Evolutionary conservation across 306 rosid species (phyloP), one percentile per base, ranked within the genome.

Genomic region (Rosa multiflora): DNA sequence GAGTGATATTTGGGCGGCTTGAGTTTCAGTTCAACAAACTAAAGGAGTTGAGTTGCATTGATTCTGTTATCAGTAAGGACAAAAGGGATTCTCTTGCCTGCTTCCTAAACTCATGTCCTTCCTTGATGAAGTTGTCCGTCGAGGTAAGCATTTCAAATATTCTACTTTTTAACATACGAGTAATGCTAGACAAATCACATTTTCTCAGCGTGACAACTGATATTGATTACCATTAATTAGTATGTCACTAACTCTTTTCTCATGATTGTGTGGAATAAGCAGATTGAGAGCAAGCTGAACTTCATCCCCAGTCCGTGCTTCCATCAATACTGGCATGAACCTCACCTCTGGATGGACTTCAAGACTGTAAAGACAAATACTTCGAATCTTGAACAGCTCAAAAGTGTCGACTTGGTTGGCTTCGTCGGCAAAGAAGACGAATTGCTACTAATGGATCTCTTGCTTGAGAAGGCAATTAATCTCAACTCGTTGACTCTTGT

Each of bases 321-420:
- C 53, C 82, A 82, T 47, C 78, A 66, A 40, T 55, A 44, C 48
- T 82, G 78, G 78, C 85, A 82, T 29, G 85, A 82, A 52, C 81
- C 74, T 82, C 85, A 82, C 47, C 55, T 82, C 35, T 82, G 82
- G 85, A 66, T 77, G 85, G 85, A 82, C 43, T 77, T 49, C 17
- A 13, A 39, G 14, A 39, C 12, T 21, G 15, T 82, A 11, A 77
- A 47, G 44, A 72, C 62, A 26, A 72, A 72, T 46, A 77, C 85
- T 42, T 72, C 46, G 37, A 9, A 82, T 17, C 74, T 82, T 9
- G 48, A 53, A 6, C 69, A 82, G 64, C 85, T 82, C 4, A 55
- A 35, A 21, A 43, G 21, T 32, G 66, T 82, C 0, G n/a, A 23
- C 4, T n/a, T 82, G 29, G 9, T 23, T 35, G 79, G 85, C 8